phyloP scores from a whole-genome alignment of 139 green algal genomes.

The Tetradesmus lagerheimii region DNA sequence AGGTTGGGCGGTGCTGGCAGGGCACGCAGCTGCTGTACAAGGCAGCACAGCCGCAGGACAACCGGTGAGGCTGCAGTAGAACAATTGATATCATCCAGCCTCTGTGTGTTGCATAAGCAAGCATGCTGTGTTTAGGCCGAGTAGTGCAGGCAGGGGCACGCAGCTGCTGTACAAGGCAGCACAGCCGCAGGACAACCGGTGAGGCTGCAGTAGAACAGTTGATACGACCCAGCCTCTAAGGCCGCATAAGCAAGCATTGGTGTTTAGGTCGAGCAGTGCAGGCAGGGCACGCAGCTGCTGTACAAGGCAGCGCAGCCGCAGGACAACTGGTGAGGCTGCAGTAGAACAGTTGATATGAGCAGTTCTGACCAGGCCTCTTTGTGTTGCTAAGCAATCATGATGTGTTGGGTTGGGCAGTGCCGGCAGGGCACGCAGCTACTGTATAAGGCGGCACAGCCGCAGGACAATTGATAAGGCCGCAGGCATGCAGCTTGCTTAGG shows the following conservation, averaged over 20 bases:
- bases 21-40: slow-evolving; percentile 57
- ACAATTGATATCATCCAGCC: neutral
- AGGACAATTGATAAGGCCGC: slow-evolving; percentile 30
- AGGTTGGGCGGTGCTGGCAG: slow-evolving; percentile 51
- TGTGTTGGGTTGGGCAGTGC: neutral
- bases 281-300: slow-evolving; percentile 12
- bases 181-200: slow-evolving; percentile 43
- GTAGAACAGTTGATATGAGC: neutral
- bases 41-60: slow-evolving; percentile 54
- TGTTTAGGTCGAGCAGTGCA: slow-evolving; percentile 55
- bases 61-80: too few relatives aligned
- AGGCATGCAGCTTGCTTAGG: too few relatives aligned
- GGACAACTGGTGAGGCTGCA: slow-evolving; percentile 12
- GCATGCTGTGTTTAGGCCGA: slow-evolving; percentile 34
- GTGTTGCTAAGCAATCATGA: too few relatives aligned
- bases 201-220: too few relatives aligned
- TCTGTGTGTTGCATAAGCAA: neutral
- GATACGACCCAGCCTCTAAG: too few relatives aligned
- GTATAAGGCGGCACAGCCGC: slow-evolving; percentile 64
- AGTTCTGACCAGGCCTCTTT: too few relatives aligned
- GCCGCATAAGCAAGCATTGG: too few relatives aligned
- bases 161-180: slow-evolving; percentile 64
- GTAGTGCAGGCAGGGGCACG: slow-evolving; percentile 45
- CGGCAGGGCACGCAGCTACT: slow-evolving; percentile 20
- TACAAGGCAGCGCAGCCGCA: slow-evolving; percentile 67